Evolutionary conservation across 2,329 filamentous ascomycete species (phyloP).

Genomic region (Aspergillus tamarii): DNA sequence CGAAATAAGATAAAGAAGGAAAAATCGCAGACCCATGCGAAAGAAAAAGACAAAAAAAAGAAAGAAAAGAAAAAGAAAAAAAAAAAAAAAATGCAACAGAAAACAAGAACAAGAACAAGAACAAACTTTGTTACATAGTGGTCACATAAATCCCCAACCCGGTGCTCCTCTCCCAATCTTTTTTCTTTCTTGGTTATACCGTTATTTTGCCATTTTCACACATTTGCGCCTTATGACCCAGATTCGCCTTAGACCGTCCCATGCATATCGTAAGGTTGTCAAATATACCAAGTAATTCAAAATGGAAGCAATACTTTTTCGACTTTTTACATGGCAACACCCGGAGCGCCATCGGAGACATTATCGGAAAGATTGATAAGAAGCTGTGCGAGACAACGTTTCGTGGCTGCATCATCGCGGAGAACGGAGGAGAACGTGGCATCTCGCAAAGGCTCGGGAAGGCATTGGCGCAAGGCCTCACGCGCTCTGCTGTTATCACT

Average conservation of each 20-base stretch:
- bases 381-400: constrained; percentile 94
- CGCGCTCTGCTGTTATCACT: constrained; percentile 95
- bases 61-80: constrained; percentile 23
- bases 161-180: constrained; percentile 8
- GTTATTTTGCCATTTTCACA: constrained; percentile 29
- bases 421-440: constrained; percentile 96
- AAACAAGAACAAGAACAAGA: constrained; percentile 8
- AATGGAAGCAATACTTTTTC: constrained; percentile 35
- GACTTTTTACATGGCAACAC: constrained; percentile 43
- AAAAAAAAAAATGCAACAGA: constrained; percentile 13
- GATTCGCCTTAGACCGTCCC: constrained; percentile 46
- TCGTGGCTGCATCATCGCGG: constrained; percentile 94
- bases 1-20: constrained; percentile 17
- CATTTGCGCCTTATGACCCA: constrained; percentile 43
- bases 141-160: constrained; percentile 15
- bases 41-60: constrained; percentile 22
- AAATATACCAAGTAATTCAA: constrained; percentile 38
- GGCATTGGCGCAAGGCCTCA: constrained; percentile 91
- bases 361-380: constrained; percentile 95
- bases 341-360: constrained; percentile 59
- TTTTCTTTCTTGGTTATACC: constrained; percentile 15
- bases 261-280: constrained; percentile 45
- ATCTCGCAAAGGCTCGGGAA: constrained; percentile 97
- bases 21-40: constrained; percentile 20
- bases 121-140: constrained; percentile 20